Base-by-base conservation (phyloP, 352 stramenopile genomes). In the Globisporangium nagaii region DNA sequence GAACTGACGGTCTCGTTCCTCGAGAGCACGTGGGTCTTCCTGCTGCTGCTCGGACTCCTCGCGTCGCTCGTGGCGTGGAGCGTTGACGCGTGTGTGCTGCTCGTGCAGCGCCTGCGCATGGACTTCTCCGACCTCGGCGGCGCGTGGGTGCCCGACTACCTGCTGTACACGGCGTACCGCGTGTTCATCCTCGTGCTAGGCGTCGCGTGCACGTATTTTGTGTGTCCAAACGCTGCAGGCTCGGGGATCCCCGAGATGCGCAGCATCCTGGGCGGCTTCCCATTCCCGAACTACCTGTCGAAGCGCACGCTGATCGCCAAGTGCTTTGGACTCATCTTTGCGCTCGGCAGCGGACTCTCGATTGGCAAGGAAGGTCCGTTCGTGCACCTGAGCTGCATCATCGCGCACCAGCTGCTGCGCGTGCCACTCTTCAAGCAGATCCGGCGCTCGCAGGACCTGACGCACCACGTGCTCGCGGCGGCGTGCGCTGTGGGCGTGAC, bases 311-410 rank as follows among this genome's bases (percentile, higher is more conserved):
- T 90, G 41, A 43, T 87, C 1, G 70, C 78, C 48, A 93, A 93
- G 70, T 68, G 66, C n/a, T 54, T 84, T 10, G 80, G 78, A 0
- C 54, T 90, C n/a, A 62, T 84, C 15, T 68, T 84, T 25, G 82
- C 82, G 24, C 62, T 88, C 0, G 77, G 79, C 7, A 90, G 78
- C 56, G 81, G 75, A 0, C 53, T 93, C 2, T 82, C 73, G 8
- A 88, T 93, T 43, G 82, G 82, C 9, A 89, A 89, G 45, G 82
- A 90, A 68, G 82, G 82, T 1, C 84, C 84, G 43, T 92, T 91
- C 60, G 81, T 92, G 32, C 81, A 91, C 44, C 56, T 90, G 53
- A 86, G 71, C 65, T 88, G 70, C 48, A 78, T 88, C 49, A 88
- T 90, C 48, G 81, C 82, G 31, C 74, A 71, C 7, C 78, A 88